Evolutionary conservation across 352 stramenopile species (phyloP).

Genomic region (Pythium rishiriense): DNA sequence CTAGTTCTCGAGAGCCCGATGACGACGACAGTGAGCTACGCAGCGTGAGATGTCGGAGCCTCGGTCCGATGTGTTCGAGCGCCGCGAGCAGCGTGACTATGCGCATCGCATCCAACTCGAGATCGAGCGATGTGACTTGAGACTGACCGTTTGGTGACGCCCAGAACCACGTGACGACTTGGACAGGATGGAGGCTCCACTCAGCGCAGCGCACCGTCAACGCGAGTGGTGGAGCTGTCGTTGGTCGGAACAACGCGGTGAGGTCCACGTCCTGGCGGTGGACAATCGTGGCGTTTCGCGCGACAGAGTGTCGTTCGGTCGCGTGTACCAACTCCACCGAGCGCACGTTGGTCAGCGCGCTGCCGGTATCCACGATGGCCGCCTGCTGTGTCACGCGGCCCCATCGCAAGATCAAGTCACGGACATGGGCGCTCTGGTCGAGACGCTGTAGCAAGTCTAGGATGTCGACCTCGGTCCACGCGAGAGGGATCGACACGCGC

Average conservation of each 20-base stretch:
- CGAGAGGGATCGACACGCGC: background rate
- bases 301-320: background rate
- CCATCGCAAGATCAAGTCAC: background rate
- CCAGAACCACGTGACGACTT: background rate
- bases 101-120: background rate
- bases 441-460: background rate
- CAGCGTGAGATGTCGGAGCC: background rate
- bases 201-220: background rate
- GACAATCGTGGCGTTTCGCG: too few relatives aligned
- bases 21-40: background rate
- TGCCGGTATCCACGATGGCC: background rate
- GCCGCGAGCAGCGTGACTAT: background rate
- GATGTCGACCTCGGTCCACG: background rate
- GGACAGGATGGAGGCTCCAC: constrained; percentile 1
- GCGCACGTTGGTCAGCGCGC: background rate
- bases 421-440: background rate
- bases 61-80: background rate
- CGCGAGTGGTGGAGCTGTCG: background rate
- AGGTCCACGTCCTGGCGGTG: constrained; percentile 1
- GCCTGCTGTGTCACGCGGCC: background rate
- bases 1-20: background rate
- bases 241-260: background rate
- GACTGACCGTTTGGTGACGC: background rate
- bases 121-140: background rate
- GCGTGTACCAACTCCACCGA: background rate